Percentiles rank a stretch among this genome's conserved stretches.
These are phyloP conservation scores for Chlorociboria aeruginascens DNA, from an alignment of 495 filamentous ascomycete genomes.

Conservation along the genomic window DNA sequence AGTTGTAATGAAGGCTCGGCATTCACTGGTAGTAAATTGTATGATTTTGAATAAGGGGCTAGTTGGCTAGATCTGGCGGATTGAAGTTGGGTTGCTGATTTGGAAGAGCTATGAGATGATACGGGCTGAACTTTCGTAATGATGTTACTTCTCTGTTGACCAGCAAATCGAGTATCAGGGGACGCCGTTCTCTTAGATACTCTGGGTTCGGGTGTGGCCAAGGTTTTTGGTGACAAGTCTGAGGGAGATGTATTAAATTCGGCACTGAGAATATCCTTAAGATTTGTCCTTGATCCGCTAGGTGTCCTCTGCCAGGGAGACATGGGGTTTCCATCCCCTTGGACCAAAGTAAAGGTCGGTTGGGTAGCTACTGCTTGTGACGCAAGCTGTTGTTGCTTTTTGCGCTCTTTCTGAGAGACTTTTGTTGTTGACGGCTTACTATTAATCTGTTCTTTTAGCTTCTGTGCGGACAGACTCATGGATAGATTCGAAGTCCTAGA, in stretches of 20 bases:
- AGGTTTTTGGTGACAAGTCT: conserved; percentile 1
- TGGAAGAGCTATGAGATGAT: background rate
- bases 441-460: conserved; percentile 23
- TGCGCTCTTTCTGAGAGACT: conserved; percentile 82
- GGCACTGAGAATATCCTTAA: conserved; percentile 21
- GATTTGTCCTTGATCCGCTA: conserved; percentile 21
- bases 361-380: conserved; percentile 34
- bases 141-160: conserved; percentile 25
- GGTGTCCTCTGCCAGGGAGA: conserved; percentile 64
- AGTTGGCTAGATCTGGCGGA: conserved; percentile 18
- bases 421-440: conserved; percentile 34
- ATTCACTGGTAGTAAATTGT: conserved; percentile 17
- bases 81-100: conserved; percentile 4
- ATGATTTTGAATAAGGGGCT: conserved; percentile 37
- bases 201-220: conserved; percentile 7
- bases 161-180: conserved; percentile 42
- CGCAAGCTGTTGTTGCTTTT: conserved; percentile 63
- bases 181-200: conserved; percentile 34
- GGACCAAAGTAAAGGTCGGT: conserved; percentile 3
- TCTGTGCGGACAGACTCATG: conserved; percentile 50
- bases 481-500: conserved; percentile 56
- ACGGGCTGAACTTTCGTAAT: background rate
- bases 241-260: conserved; percentile 26
- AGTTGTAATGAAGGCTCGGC: conserved; percentile 50
- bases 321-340: conserved; percentile 19